Evolutionary conservation across 805 yeast species (phyloP).

Genomic region (Metschnikowia dekortorum): DNA sequence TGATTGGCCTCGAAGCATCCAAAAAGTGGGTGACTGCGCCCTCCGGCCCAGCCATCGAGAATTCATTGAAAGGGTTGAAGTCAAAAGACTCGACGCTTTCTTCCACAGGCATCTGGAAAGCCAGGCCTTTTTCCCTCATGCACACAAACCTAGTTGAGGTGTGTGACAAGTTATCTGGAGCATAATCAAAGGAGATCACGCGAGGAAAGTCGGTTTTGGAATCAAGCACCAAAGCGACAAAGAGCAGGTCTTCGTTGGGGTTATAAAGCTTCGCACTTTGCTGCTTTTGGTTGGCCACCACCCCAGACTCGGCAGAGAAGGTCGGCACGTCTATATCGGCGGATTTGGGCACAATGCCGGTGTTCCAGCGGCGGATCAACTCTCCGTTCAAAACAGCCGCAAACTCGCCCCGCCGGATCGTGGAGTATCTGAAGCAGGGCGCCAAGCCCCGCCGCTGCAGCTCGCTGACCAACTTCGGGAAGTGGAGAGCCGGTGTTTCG

Average conservation of each 20-base stretch:
- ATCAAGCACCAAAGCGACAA: slow-evolving; percentile 74
- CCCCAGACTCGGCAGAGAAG: slow-evolving; percentile 9
- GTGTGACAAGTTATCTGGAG: slow-evolving; percentile 46
- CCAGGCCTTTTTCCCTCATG: slow-evolving; percentile 86
- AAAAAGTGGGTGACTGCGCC: slow-evolving; percentile 48
- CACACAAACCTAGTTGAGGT: slow-evolving; percentile 69
- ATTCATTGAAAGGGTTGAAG: slow-evolving; percentile 67
- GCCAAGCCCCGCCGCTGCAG: slow-evolving; percentile 51
- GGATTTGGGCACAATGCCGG: slow-evolving; percentile 49
- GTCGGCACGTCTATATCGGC: slow-evolving; percentile 7
- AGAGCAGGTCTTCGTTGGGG: slow-evolving; percentile 52
- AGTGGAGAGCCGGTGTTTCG: slow-evolving; percentile 56
- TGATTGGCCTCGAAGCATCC: slow-evolving; percentile 18
- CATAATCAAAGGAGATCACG: slow-evolving; percentile 81
- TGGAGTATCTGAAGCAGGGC: slow-evolving; percentile 67
- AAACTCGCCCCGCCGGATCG: slow-evolving; percentile 64
- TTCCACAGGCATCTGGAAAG: slow-evolving; percentile 69
- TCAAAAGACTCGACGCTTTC: slow-evolving; percentile 61
- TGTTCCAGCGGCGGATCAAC: slow-evolving; percentile 73
- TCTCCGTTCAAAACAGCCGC: slow-evolving; percentile 78
- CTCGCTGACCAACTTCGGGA: slow-evolving; percentile 59
- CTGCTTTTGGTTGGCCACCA: slow-evolving; percentile 23
- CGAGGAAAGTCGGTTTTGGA: slow-evolving; percentile 72
- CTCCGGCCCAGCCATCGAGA: slow-evolving; percentile 54
- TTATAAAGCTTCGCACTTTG: slow-evolving; percentile 36